phyloP scores from a whole-genome alignment of 1,139 yeast genomes.

The Magnusiomyces fungicola region DNA sequence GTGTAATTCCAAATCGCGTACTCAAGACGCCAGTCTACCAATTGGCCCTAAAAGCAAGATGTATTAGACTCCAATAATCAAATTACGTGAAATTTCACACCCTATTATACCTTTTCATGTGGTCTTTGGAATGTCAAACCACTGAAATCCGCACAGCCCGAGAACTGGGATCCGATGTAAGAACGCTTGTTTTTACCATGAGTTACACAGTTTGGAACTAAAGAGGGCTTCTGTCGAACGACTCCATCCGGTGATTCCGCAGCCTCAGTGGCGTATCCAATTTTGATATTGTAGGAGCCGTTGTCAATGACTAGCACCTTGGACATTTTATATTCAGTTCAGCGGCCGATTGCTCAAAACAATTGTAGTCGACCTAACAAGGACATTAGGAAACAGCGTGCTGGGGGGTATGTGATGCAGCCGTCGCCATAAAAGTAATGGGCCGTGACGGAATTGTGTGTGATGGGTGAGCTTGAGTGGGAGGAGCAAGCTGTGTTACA shows the following conservation, averaged over 20 bases:
- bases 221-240: slow-evolving; percentile 35
- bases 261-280: slow-evolving; percentile 46
- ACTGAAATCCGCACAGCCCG: slow-evolving; percentile 62
- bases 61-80: background rate
- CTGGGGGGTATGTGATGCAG: no score
- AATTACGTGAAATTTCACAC: background rate
- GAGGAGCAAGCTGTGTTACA: no score
- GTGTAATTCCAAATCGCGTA: slow-evolving; percentile 91
- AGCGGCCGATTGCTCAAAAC: no score
- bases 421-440: no score
- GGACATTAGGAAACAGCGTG: no score
- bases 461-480: no score
- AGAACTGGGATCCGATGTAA: slow-evolving; percentile 65
- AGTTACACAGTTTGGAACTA: slow-evolving; percentile 62
- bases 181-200: slow-evolving; percentile 70
- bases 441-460: no score
- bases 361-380: no score
- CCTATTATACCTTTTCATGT: slow-evolving; percentile 44
- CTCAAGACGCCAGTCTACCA: slow-evolving; percentile 88
- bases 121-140: slow-evolving; percentile 76
- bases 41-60: slow-evolving; percentile 42
- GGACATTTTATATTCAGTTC: slow-evolving; percentile 10
- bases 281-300: slow-evolving; percentile 79
- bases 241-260: slow-evolving; percentile 11
- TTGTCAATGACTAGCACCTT: slow-evolving; percentile 58